phyloP scores from a whole-genome alignment of 345 rosid species.

The Arabidopsis arenosa region DNA sequence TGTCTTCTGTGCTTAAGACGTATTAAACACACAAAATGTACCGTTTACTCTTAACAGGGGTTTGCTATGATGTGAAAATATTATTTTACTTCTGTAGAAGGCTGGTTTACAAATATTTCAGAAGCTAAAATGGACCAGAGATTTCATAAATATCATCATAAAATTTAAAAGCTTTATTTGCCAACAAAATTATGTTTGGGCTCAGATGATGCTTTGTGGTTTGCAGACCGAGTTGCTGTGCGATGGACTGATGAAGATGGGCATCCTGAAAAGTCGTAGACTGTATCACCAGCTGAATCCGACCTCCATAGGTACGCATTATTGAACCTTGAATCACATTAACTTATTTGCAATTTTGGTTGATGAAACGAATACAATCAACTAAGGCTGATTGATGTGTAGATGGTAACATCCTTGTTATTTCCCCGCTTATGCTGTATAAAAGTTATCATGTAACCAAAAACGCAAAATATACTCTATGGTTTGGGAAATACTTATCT shows the following conservation, averaged over 20 bases:
- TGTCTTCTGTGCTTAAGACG: slow-evolving; percentile 22
- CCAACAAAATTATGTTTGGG: slow-evolving; percentile 17
- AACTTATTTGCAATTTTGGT: slow-evolving; percentile 17
- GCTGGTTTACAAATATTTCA: slow-evolving; percentile 3
- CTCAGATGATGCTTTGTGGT: slow-evolving; percentile 35
- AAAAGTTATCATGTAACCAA: slow-evolving; percentile 3
- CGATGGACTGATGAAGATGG: slow-evolving; percentile 82
- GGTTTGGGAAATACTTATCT: slow-evolving; percentile 11
- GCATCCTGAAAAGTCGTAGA: slow-evolving; percentile 60
- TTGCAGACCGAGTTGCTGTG: slow-evolving; percentile 69
- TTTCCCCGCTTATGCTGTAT: slow-evolving; percentile 1
- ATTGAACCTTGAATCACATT: slow-evolving; percentile 13
- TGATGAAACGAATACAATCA: slow-evolving; percentile 8
- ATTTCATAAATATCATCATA: slow-evolving; percentile 11
- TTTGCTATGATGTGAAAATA: slow-evolving; percentile 7
- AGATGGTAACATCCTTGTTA: slow-evolving; percentile 17
- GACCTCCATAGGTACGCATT: slow-evolving; percentile 80
- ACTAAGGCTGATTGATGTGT: not conserved
- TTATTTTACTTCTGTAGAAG: not conserved
- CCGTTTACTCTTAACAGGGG: not conserved
- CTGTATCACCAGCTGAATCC: slow-evolving; percentile 80
- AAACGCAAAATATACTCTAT: not conserved
- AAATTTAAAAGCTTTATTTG: slow-evolving; percentile 8
- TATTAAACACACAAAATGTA: slow-evolving; percentile 4
- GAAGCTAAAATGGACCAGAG: not conserved